These are phyloP conservation scores for Prosopis cineraria DNA, from an alignment of 306 rosid genomes.

Conservation along the genomic window DNA sequence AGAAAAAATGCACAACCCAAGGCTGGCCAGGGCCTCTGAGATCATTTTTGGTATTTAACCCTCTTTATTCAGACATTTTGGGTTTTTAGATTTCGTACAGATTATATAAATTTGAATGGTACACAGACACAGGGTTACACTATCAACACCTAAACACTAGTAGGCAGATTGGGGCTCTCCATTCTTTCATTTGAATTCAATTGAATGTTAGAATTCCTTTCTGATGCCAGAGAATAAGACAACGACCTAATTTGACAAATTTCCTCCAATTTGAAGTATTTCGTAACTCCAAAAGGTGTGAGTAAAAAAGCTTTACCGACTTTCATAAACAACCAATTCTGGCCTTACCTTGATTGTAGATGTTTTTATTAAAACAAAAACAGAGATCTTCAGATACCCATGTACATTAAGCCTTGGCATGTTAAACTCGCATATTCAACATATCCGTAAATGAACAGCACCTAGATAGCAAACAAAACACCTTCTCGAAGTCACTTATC, in stretches of 20 bases:
- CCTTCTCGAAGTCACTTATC: neutral
- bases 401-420: neutral
- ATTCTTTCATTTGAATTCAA: neutral
- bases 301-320: neutral
- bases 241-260: neutral
- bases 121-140: neutral
- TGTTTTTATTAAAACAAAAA: neutral
- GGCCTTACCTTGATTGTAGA: neutral
- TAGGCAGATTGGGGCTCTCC: neutral
- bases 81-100: neutral
- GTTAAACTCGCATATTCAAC: neutral
- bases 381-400: neutral
- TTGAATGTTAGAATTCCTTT: neutral
- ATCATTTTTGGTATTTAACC: neutral
- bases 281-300: neutral
- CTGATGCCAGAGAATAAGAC: neutral
- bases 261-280: neutral
- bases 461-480: neutral
- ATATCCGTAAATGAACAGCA: neutral
- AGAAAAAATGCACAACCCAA: neutral
- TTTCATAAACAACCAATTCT: neutral
- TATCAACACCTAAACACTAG: neutral
- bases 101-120: neutral
- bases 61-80: neutral
- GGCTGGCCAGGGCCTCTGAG: neutral